Evolutionary conservation across 2,329 filamentous ascomycete genomes (phyloP).

Genomic region (Davidsoniella virescens): DNA sequence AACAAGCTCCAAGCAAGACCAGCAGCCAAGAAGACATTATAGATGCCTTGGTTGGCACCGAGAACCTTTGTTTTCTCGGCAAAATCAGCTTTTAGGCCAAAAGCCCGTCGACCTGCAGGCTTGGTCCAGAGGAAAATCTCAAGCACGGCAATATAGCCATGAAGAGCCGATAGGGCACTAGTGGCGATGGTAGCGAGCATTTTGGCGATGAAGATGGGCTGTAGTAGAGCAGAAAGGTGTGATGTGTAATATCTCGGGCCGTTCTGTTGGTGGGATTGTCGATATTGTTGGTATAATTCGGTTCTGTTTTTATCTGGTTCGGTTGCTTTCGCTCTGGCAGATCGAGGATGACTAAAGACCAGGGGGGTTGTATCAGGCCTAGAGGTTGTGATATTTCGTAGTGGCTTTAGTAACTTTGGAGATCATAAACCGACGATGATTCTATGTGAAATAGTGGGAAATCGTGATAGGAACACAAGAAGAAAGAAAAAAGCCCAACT

Average conservation of each 20-base stretch:
- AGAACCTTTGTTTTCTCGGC: conserved; percentile 28
- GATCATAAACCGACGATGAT: no score
- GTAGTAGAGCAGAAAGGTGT: not conserved
- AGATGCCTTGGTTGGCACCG: conserved; percentile 35
- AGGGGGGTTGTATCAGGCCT: no score
- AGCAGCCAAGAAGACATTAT: conserved; percentile 36
- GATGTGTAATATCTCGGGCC: not conserved
- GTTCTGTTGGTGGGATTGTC: no score
- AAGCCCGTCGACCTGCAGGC: conserved; percentile 28
- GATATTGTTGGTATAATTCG: no score
- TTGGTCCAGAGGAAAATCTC: conserved; percentile 36
- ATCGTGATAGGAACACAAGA: no score
- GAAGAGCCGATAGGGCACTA: conserved; percentile 24
- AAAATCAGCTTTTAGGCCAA: conserved; percentile 28
- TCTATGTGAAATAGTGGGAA: no score
- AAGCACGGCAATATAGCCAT: conserved; percentile 32
- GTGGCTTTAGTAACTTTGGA: no score
- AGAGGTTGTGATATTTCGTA: no score
- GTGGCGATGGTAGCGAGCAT: conserved; percentile 23
- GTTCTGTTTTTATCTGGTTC: no score
- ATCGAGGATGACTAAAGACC: no score
- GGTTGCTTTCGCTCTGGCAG: no score
- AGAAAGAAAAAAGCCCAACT: no score
- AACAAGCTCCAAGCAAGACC: conserved; percentile 31
- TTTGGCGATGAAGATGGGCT: not conserved